Evolutionary conservation across 805 yeast species (phyloP), one percentile per base, ranked within the genome.

Genomic region (Suhomyces xylopsoci): DNA sequence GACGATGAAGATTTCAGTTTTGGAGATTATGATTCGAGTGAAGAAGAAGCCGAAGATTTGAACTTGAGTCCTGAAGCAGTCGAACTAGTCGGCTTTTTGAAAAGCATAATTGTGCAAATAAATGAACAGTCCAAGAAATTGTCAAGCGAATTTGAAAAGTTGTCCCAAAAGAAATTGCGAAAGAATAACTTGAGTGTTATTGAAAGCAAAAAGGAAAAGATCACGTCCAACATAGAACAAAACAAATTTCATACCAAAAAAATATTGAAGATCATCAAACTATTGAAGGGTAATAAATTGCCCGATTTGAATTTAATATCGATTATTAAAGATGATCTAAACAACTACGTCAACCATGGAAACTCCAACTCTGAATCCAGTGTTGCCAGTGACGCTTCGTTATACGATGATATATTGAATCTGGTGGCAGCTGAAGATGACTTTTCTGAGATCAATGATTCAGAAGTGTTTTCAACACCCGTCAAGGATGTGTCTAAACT

Each of bases 131-230:
- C 68, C 22, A 74, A 70, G 51, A 61, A 60, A 36, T 63, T 75
- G 54, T 74, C 74, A n/a, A 61, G 59, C 26, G 80, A 76, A 54
- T 73, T 65, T 54, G 80, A 76, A 53, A 74, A 67, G 57, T 62
- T 75, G 30, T 61, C 70, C 7, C 68, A 66, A 45, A 74, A 71
- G 59, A 74, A 73, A 55, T 61, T 69, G 22, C 64, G 77, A 48
- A 74, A 73, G 62, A 74, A 71, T 54, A 68, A 68, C 51, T 53
- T 62, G 51, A 64, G 62, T 54, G 62, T 67, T 5, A 64, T 71
- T 30, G 80, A 75, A 51, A 71, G 70, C 40, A 68, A 74, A 45
- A 75, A 74, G 57, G 77, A 70, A 49, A 77, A 74, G 52, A 66
- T 75, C 47, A 75, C 71, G 46, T 46, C 53, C 8, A 68, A 65